Base-by-base conservation (phyloP, 345 rosid genomes). In the Microcos paniculata region DNA sequence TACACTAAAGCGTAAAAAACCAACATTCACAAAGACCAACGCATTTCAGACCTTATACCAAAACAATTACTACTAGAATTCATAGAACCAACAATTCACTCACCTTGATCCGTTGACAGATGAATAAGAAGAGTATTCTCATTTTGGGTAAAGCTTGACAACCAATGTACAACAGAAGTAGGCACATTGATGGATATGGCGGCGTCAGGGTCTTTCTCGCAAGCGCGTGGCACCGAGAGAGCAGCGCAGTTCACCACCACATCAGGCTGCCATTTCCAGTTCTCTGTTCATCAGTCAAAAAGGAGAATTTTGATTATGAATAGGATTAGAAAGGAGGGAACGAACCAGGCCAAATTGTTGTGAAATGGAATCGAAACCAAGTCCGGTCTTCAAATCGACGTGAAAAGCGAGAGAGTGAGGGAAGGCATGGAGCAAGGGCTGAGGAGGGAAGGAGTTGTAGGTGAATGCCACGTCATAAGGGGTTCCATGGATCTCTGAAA, bases 31-130 rank as follows among this genome's bases (percentile, higher is more conserved):
- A 77, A 62, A 45, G 16, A 55, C 23, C 8, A 24, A 40, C 16
- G 33, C 38, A 8, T 49, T 62, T 35, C 63, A 62, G 58, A 52
- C 8, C 40, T 65, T 66, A 55, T n/a, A 40, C 1, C 78, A 42
- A 66, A 38, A 38, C 66, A 38, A 28, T 14, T 35, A 35, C 6
- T 35, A 35, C 1, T 26, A 71, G 8, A 56, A 55, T 55, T 55
- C 74, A 55, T n/a, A 35, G 9, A 75, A 12, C 35, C 31, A 35
- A 62, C 3, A 51, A 26, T 46, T 45, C 21, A 55, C 72, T 43
- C 43, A 88, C 99, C 99, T 80, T 93, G 99, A 83, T 95, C 99
- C 55, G 99, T 95, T 7, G 99, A 93, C 59, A 95, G 80, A 77
- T 95, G 97, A 70, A 95, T 86, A 59, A 95, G 79, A 78, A 92